Evolutionary conservation across 2,329 filamentous ascomycete genomes (phyloP).

Genomic region (Cryphonectria carpinicola): DNA sequence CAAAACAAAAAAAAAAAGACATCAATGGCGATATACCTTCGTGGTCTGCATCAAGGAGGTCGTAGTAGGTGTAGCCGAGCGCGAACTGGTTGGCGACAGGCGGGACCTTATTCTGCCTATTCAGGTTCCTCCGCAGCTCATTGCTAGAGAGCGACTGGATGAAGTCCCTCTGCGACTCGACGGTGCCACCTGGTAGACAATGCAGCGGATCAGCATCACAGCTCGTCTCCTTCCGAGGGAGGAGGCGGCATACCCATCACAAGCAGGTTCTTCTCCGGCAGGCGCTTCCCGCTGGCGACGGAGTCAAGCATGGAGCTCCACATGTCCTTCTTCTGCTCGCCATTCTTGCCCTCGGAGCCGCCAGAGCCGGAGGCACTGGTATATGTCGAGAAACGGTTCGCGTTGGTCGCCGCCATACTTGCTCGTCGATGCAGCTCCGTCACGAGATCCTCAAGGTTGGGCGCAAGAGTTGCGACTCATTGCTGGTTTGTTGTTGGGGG

Average conservation of each 20-base stretch:
- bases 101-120: conserved; percentile 63
- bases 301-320: conserved; percentile 93
- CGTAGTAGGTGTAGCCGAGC: conserved; percentile 91
- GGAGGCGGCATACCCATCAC: conserved; percentile 68
- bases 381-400: conserved; percentile 62
- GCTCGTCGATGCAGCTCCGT: conserved; percentile 21
- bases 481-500: conserved; percentile 15
- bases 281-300: conserved; percentile 84
- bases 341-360: conserved; percentile 60
- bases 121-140: conserved; percentile 57
- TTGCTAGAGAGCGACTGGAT: conserved; percentile 66
- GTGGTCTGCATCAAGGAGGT: conserved; percentile 90
- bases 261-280: conserved; percentile 90
- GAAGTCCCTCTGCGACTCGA: conserved; percentile 84
- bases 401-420: conserved; percentile 46
- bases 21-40: conserved; percentile 70
- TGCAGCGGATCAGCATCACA: conserved; percentile 9
- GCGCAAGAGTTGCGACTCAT: conserved; percentile 27
- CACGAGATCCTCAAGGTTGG: conserved; percentile 19
- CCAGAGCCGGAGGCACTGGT: conserved; percentile 53
- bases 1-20: background rate
- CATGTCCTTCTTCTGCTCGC: conserved; percentile 82
- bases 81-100: conserved; percentile 92
- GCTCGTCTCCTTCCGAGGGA: background rate
- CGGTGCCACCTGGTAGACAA: conserved; percentile 67